Base-by-base conservation (phyloP, 192 early-diverging fungal species). In the Rhizophagus prolifer region DNA sequence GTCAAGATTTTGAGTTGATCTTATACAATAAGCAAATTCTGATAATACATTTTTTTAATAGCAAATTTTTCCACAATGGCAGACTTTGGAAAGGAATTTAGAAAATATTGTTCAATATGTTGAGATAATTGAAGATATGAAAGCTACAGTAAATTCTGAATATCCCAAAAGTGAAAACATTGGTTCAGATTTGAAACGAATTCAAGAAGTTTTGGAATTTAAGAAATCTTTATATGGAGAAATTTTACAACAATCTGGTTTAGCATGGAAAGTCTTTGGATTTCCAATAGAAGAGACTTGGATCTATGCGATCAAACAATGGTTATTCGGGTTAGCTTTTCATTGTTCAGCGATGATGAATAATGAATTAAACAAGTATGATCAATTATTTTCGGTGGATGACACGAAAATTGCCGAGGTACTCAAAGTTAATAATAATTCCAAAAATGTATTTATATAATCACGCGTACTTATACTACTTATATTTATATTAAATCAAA, bases 21-120 rank as follows among this genome's bases (percentile, higher is more conserved):
- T 54, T 54, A 21, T 54, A 62, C 30, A 63, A 63, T 63, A 63
- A 30, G 26, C n/a, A 25, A n/a, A 13, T 16, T 14, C 28, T 63
- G 26, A 30, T 23, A 63, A 30, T 30, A 16, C 10, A 3, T 63
- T 25, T 63, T 68, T 68, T 41, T 68, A 19, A 41, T 70, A 70
- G 69, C 69, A 70, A 70, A 70, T 70, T 3, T 70, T 70, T 47
- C 69, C 69, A 9, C 41, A 70, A 70, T 70, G 69, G 69, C 47
- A 70, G 21, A 54, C 44, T 54, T 31, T 70, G 44, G 69, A 9
- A 54, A 46, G 44, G 10, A 70, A 70, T 70, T 10, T 70, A 44
- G 69, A 70, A 30, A 54, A 70, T 16, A 50, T 70, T 70, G 69
- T 70, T 30, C 69, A 70, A 70, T 70, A 70, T 70, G 69, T 70